Base-by-base conservation (phyloP, 192 early-diverging fungal species). In the Entomortierella parvispora region DNA sequence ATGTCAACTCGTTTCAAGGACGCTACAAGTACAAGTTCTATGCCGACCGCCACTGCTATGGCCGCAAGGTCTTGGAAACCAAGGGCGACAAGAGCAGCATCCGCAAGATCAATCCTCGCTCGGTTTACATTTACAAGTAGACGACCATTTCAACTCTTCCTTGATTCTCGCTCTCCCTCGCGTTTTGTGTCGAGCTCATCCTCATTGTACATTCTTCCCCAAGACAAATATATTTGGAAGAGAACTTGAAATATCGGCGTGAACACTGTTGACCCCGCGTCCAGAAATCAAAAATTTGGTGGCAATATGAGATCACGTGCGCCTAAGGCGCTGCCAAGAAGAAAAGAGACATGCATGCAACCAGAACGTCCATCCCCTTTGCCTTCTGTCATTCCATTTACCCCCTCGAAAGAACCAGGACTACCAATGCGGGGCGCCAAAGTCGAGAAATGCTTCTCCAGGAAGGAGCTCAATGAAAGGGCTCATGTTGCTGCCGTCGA, bases 381-480 rank as follows among this genome's bases (percentile, higher is more conserved):
- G 25, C 28, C 26, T 52, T 52, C 22, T 14, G 22, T 22, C 28
- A 51, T 15, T 28, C 51, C 11, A 23, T 23, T 2, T 23, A 49
- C 25, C n/a, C 18, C 47, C 25, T 23, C 47, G 25, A n/a, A 23
- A 49, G 11, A 31, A n/a, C 55, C 25, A 20, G 32, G 12, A 23
- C 14, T 28, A 12, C 43, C 60, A 26, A 77, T 77, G 74, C 65
- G 45, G 14, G 61, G 74, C 28, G 25, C 31, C n/a, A 68, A 68
- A 29, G 55, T 68, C 12, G 74, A 68, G 56, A 77, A 77, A 44
- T 68, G 59, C 60, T 68, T 46, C 45, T 42, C 65, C 0, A 37
- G 53, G 12, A 47, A 68, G 48, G 79, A 86, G 54, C 63, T 86
- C 26, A 74, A 43, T 25, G 45, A 64, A 42, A 54, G 49, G 40